phyloP scores from a whole-genome alignment of 108 stramenopile species.

The Epithemia pelagica region DNA sequence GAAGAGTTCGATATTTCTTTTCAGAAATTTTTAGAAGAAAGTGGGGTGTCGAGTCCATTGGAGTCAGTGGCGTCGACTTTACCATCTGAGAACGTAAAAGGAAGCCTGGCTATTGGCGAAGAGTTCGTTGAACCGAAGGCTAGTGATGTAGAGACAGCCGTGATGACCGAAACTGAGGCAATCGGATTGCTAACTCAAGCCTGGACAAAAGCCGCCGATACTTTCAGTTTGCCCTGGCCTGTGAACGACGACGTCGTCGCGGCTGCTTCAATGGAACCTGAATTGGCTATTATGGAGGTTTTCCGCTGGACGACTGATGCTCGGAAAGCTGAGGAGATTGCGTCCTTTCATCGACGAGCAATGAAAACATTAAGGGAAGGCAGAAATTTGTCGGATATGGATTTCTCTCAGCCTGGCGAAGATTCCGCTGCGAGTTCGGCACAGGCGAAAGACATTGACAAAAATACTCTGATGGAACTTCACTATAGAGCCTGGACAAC shows the following conservation, averaged over 20 bases:
- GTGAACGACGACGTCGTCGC: constrained; percentile 35
- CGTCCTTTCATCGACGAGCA: constrained; percentile 4
- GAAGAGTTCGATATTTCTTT: constrained; percentile 43
- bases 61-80: constrained; percentile 6
- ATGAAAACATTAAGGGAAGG: neutral
- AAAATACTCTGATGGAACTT: constrained; percentile 46
- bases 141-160: neutral
- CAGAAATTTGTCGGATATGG: neutral
- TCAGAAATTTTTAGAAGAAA: constrained; percentile 39
- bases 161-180: neutral
- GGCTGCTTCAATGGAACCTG: constrained; percentile 29
- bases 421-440: neutral
- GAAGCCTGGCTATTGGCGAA: constrained; percentile 18
- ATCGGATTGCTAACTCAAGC: neutral
- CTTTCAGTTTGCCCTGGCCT: neutral
- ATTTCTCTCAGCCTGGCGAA: neutral
- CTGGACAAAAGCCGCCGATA: constrained; percentile 43
- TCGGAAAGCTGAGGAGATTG: constrained; percentile 38
- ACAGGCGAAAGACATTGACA: constrained; percentile 1
- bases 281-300: constrained; percentile 41
- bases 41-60: constrained; percentile 11
- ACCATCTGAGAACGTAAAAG: neutral
- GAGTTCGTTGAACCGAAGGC: constrained; percentile 10
- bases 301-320: constrained; percentile 51
- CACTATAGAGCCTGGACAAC: constrained; percentile 59